A percentile compares a stretch with the other conserved stretches of the same genome.
These are phyloP conservation scores for Berberis thunbergii DNA, from an alignment of 164 flowering plant genomes.

Conservation along the genomic window DNA sequence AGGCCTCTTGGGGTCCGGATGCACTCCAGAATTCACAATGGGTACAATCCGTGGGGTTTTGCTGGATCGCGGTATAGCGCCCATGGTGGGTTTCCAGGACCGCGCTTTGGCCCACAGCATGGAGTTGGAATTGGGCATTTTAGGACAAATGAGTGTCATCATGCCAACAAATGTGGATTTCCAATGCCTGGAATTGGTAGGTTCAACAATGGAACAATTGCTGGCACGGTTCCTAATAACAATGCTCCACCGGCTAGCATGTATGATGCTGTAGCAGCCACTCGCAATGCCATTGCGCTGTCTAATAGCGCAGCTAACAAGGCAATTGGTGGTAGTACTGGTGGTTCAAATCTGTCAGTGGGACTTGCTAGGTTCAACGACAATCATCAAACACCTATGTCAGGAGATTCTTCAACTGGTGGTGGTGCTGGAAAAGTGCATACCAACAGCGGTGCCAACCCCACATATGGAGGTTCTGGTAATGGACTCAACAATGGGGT, in stretches of 20 bases:
- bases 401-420: too few relatives aligned
- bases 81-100: neutral
- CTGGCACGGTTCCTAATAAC: neutral
- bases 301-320: too few relatives aligned
- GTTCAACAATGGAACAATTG: neutral
- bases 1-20: neutral
- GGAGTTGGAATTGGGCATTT: neutral
- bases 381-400: too few relatives aligned
- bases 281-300: too few relatives aligned
- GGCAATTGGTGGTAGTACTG: too few relatives aligned
- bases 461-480: too few relatives aligned
- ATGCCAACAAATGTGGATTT: neutral
- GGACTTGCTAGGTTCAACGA: too few relatives aligned
- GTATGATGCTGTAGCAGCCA: neutral
- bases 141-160: neutral
- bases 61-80: neutral
- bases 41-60: neutral
- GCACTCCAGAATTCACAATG: neutral
- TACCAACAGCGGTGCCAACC: too few relatives aligned
- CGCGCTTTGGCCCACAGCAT: neutral
- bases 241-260: neutral
- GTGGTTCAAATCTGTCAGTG: too few relatives aligned
- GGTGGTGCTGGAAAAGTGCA: too few relatives aligned
- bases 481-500: too few relatives aligned
- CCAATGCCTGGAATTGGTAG: neutral